phyloP scores from a whole-genome alignment of 257 asterid species.

The Solanum paucissectum region DNA sequence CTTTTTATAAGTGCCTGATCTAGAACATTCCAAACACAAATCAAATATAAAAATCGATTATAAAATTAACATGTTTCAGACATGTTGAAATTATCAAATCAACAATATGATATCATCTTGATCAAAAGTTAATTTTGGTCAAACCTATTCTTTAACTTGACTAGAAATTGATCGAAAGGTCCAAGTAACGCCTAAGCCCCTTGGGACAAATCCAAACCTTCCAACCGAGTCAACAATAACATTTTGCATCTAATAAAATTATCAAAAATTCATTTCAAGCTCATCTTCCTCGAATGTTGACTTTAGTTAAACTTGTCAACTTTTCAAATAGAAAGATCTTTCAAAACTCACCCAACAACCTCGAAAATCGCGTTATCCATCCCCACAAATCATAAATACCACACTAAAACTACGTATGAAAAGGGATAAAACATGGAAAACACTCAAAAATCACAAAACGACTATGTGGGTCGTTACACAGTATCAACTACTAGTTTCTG shows the following conservation, averaged over 20 bases:
- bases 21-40: neutral
- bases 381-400: neutral
- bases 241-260: too few relatives aligned
- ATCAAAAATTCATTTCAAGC: neutral
- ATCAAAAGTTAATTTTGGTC: neutral
- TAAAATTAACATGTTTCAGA: neutral
- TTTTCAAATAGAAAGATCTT: neutral
- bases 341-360: neutral
- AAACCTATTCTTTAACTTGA: too few relatives aligned
- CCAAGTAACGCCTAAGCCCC: neutral
- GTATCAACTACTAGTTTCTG: too few relatives aligned
- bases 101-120: neutral
- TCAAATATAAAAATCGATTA: neutral
- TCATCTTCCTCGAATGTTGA: neutral
- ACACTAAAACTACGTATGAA: neutral
- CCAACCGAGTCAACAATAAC: too few relatives aligned
- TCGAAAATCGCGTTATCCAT: too few relatives aligned
- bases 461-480: neutral
- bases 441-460: neutral
- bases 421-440: neutral
- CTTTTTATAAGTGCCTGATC: slow-evolving; percentile 1
- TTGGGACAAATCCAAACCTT: neutral
- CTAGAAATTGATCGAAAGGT: neutral
- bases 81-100: neutral
- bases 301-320: neutral